Base-by-base conservation (phyloP, 805 yeast species). In the Clavispora asparagi region DNA sequence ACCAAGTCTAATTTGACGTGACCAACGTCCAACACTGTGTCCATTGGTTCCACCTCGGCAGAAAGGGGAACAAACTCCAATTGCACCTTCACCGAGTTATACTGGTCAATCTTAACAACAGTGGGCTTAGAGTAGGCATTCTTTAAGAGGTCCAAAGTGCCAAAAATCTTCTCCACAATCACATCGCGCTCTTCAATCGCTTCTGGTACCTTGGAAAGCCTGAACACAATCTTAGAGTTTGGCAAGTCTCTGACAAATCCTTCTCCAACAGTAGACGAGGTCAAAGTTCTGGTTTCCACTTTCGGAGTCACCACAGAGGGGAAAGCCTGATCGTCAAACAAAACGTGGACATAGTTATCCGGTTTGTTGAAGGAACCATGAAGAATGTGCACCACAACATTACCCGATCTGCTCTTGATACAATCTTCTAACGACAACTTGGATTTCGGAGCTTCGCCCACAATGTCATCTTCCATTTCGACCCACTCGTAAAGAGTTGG, bases 11-110 rank as follows among this genome's bases (percentile, higher is more conserved):
- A 60, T 39, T 74, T 70, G 42, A 86, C 61, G 11, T 68, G 53
- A 56, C 95, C 95, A 23, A 88, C 85, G 60, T 87, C 92, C 48
- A 72, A 59, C 48, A 85, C 74, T 6, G 85, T 74, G 56, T 86
- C 94, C 19, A 76, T 65, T 11, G 77, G 73, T 26, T 82, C 78
- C 46, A 83, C 62, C 46, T 73, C 70, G 31, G 73, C 69, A 0
- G 77, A 68, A 4, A 85, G 63, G 32, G 95, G 94, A 48, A 76
- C 67, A 56, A 73, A 86, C 53, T 82, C 83, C 45, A 83, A 67
- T 61, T 77, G 78, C 10, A 83, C 60, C 28, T 59, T 62, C 27
- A 85, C 32, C 1, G 61, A 53, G 45, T 75, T 70, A 12, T 49
- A 45, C n/a, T 62, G 63, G 37, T 71, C 70, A 29, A 84, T 55